These are phyloP conservation scores for Colletotrichum acutatum DNA, from an alignment of 2,329 filamentous ascomycete species.

Conservation along the genomic window DNA sequence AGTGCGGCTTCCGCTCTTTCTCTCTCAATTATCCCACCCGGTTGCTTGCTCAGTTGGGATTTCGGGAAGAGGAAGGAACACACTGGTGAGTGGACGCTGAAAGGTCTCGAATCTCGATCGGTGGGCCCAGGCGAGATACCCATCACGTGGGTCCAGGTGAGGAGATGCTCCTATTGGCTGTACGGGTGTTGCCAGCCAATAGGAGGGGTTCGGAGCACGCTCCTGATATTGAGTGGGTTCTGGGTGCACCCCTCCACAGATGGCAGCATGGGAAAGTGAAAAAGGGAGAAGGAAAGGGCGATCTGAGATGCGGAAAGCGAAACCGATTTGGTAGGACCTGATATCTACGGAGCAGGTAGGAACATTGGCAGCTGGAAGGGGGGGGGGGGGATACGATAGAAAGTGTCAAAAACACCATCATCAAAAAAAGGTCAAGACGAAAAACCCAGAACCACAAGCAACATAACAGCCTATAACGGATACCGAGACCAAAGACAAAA, in stretches of 20 bases:
- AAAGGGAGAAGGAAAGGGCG: not conserved
- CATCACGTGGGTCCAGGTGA: not conserved
- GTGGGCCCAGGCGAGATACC: constrained; percentile 9
- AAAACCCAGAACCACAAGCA: not conserved
- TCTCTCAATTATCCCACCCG: not conserved
- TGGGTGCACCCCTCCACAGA: not conserved
- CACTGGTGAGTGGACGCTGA: not conserved
- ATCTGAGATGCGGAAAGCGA: not conserved
- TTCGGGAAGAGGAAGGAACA: not conserved
- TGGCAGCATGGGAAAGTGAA: constrained; percentile 5
- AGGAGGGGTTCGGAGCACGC: constrained; percentile 27
- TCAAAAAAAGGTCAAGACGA: not conserved
- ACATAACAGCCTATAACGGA: not conserved
- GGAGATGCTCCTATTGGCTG: constrained; percentile 12
- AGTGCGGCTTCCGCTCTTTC: not conserved
- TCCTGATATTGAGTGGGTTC: constrained; percentile 4
- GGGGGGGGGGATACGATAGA: too few species aligned
- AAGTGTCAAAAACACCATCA: not conserved
- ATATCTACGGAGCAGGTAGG: too few species aligned
- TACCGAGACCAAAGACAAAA: not conserved
- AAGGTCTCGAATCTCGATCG: constrained; percentile 12
- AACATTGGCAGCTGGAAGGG: not conserved
- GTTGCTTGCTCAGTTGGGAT: not conserved
- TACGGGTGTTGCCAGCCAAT: constrained; percentile 5
- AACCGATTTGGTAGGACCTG: not conserved